phyloP scores from a whole-genome alignment of 208 protist genomes.

The Crithidia expoeki region DNA sequence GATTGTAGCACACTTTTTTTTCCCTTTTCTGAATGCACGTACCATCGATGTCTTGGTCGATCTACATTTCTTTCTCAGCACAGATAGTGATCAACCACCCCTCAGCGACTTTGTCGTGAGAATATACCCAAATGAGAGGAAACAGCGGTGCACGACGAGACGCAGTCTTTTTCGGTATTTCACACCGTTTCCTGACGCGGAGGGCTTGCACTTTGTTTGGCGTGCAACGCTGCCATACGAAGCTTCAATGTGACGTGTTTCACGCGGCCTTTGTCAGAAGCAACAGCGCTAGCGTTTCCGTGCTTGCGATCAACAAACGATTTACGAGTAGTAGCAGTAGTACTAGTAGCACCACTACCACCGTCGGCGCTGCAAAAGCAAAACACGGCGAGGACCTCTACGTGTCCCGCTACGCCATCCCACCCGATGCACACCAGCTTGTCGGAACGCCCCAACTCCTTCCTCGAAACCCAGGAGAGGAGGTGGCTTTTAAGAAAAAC shows the following conservation, averaged over 20 bases:
- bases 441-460: conserved; percentile 36
- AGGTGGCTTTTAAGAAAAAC: conserved; percentile 46
- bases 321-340: not conserved
- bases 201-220: not conserved
- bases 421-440: conserved; percentile 36
- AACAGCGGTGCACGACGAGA: not conserved
- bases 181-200: not conserved
- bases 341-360: not conserved
- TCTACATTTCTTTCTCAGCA: too few relatives aligned
- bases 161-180: not conserved
- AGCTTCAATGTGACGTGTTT: too few relatives aligned
- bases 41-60: too few relatives aligned
- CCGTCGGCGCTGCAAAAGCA: not conserved
- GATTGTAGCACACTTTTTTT: too few relatives aligned
- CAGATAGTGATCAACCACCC: too few relatives aligned
- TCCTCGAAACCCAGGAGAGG: conserved; percentile 35
- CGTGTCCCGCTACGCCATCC: conserved; percentile 39
- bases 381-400: conserved; percentile 29
- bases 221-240: too few relatives aligned
- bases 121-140: not conserved
- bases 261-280: not conserved
- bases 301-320: not conserved
- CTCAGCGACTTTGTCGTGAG: too few relatives aligned
- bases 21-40: too few relatives aligned
- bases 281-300: not conserved